These are phyloP conservation scores for Erodium maritimum DNA, from an alignment of 345 rosid species.

Conservation along the genomic window DNA sequence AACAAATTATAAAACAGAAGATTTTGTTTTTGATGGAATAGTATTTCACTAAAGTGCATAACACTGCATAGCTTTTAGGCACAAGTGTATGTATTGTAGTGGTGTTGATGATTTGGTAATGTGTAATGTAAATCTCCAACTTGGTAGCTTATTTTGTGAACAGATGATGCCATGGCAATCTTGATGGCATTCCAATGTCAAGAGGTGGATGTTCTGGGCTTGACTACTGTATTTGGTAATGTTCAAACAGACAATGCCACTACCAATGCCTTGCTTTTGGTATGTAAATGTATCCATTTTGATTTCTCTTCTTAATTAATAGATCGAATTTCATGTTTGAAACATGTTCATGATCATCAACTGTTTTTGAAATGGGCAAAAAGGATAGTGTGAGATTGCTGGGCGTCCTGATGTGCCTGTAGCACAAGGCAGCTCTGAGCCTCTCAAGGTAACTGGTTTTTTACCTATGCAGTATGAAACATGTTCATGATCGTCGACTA, in stretches of 20 bases:
- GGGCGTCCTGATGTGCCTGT: conserved; percentile 75
- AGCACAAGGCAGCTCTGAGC: conserved; percentile 70
- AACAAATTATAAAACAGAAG: too few relatives aligned
- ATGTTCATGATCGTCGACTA: too few relatives aligned
- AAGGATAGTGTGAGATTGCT: conserved; percentile 95
- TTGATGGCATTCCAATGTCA: conserved; percentile 89
- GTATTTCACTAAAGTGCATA: too few relatives aligned
- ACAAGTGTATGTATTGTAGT: too few relatives aligned
- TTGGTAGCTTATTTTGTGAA: neutral
- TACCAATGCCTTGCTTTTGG: conserved; percentile 75
- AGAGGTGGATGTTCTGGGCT: conserved; percentile 58
- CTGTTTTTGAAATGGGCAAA: conserved; percentile 30
- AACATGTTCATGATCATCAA: conserved; percentile 39
- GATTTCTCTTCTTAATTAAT: neutral
- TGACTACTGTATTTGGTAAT: conserved; percentile 87
- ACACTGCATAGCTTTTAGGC: too few relatives aligned
- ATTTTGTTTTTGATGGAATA: too few relatives aligned
- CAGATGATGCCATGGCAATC: conserved; percentile 93
- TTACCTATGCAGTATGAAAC: too few relatives aligned
- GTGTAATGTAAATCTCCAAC: neutral
- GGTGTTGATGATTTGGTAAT: neutral
- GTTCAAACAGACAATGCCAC: conserved; percentile 66
- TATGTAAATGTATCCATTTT: conserved; percentile 14
- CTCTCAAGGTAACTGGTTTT: conserved; percentile 55
- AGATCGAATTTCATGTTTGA: conserved; percentile 6